Evolutionary conservation across 139 green algal genomes (phyloP), one percentile per base, ranked within the genome.

Genomic region (Limnomonas spitsbergensis): DNA sequence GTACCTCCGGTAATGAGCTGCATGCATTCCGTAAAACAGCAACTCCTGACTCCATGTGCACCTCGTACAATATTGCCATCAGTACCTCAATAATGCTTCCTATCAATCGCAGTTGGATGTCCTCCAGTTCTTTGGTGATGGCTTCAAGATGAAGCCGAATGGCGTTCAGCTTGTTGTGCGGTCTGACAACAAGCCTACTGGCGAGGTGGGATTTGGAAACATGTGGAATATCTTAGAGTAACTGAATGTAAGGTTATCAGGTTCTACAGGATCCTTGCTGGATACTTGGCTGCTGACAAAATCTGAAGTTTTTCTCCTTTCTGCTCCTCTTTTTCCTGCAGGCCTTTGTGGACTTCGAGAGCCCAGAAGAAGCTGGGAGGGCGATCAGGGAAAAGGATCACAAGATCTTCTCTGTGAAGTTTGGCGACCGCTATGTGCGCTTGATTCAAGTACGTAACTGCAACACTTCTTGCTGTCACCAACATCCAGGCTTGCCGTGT

Each of bases 281-380:
- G 14, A 24, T 24, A 24, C 47, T 61, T 61, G 47, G 47, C 14
- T n/a, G n/a, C n/a, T n/a, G n/a, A n/a, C n/a, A n/a, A n/a, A n/a
- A n/a, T n/a, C n/a, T n/a, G n/a, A n/a, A n/a, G n/a, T n/a, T n/a
- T n/a, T n/a, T n/a, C n/a, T n/a, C n/a, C n/a, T n/a, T n/a, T n/a
- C n/a, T n/a, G n/a, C n/a, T n/a, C n/a, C n/a, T n/a, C n/a, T n/a
- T n/a, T n/a, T n/a, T n/a, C 26, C 27, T 69, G 56, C 82, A 93
- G 87, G 89, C 90, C 0, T 93, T 93, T 83, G 82, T 94, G 27
- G 89, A 94, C 53, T 94, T 94, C 83, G 89, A 91, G 73, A 82
- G 7, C 26, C 61, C 66, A 2, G 90, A 93, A 27, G 86, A 92
- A 47, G 91, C 91, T 2, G 78, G 69, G 1, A 71, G 77, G 3